Base-by-base conservation (phyloP, 2,329 filamentous ascomycete species). In the Nemania sp. region DNA sequence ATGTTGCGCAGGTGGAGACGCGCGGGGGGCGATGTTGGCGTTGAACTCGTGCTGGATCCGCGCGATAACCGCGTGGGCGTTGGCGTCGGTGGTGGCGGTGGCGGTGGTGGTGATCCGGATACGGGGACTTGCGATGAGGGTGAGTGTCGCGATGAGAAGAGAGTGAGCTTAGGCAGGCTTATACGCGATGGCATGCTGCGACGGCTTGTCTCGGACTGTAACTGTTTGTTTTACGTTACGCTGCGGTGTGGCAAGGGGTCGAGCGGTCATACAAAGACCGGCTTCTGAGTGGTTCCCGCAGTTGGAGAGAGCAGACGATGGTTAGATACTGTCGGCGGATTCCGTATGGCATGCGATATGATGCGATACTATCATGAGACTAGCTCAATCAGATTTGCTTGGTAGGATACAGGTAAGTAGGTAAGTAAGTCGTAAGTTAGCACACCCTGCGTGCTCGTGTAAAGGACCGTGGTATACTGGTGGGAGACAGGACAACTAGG, bases 1-100 rank as follows among this genome's bases (percentile, higher is more conserved):
- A 77, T 68, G 27, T 73, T 76, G 35, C 76, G 74, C 18, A 77
- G 74, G 56, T 77, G 73, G 10, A 77, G 68, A 26, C 75, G 76
- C 35, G 76, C 70, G 4, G 76, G 76, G 0, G 76, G 76, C 3
- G 75, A 73, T 10, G 71, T n/a, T 5, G 73, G 66, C 1, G 59
- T 49, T 5, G 70, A 62, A 49, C 38, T 52, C 8, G 29, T 59
- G 55, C 43, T 59, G 11, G 62, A 24, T 32, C n/a, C 65, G 13
- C 53, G 29, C 29, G 66, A 38, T 15, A 41, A 56, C 8, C 22
- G 26, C 7, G 43, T 56, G 5, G 47, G 29, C 1, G 55, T 27
- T 29, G 26, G 8, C 38, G 52, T 10, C n/a, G 52, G n/a, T 13
- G 52, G 11, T 35, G 52, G 27, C 13, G 52, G 27, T 35, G 52